A percentile compares a stretch with the other conserved stretches of the same genome.
Conservation (phyloP, 345 rosid genomes). For the Corymbia maculata region DNA sequence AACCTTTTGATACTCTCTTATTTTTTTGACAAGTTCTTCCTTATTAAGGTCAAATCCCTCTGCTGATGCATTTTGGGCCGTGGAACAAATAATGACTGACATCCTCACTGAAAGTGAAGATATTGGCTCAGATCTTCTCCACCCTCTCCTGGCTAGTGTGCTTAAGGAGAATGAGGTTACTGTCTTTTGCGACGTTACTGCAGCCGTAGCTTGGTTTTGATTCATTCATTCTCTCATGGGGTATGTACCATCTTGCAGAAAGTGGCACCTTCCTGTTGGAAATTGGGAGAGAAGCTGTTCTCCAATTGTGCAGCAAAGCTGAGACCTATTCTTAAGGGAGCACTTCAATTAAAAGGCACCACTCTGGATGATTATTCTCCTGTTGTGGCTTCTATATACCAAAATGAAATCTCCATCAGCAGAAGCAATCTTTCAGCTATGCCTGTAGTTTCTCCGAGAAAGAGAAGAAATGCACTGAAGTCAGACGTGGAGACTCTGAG, state of each 20-base stretch:
- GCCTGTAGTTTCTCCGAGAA: background rate
- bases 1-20: background rate
- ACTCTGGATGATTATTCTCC: slow-evolving; percentile 49
- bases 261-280: slow-evolving; percentile 34
- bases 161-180: slow-evolving; percentile 52
- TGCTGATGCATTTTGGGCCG: slow-evolving; percentile 22
- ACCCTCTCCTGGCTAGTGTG: slow-evolving; percentile 40
- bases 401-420: slow-evolving; percentile 2
- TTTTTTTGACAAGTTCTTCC: background rate
- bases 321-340: slow-evolving; percentile 39
- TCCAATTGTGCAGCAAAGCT: slow-evolving; percentile 44
- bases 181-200: background rate
- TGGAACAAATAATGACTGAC: slow-evolving; percentile 62
- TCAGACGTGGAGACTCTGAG: background rate
- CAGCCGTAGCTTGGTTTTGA: background rate
- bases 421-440: background rate
- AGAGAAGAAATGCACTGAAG: background rate
- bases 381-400: slow-evolving; percentile 36
- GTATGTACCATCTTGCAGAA: slow-evolving; percentile 15
- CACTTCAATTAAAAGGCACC: slow-evolving; percentile 21
- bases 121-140: slow-evolving; percentile 35
- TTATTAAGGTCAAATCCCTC: background rate
- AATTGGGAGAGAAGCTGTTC: slow-evolving; percentile 52
- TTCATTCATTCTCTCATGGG: background rate
- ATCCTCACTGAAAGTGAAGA: slow-evolving; percentile 55